These are phyloP conservation scores for Phytophthora vignae DNA, from an alignment of 352 stramenopile genomes.

Conservation along the genomic window DNA sequence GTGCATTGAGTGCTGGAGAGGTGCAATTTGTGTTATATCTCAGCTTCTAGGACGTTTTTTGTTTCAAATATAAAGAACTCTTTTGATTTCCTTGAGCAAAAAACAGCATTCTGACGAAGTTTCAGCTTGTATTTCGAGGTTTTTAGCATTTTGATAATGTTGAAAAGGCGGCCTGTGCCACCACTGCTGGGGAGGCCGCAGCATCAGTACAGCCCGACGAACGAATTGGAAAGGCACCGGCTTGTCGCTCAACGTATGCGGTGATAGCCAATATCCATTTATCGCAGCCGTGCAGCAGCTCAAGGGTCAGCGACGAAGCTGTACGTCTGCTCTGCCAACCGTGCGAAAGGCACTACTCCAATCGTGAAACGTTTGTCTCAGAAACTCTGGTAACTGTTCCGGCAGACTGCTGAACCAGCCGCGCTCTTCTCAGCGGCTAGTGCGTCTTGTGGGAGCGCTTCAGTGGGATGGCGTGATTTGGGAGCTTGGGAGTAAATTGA, in stretches of 20 bases:
- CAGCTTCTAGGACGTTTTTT: too few species aligned
- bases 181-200: not conserved
- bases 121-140: too few species aligned
- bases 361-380: not conserved
- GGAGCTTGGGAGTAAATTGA: not conserved
- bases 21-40: too few species aligned
- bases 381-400: not conserved
- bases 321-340: too few species aligned
- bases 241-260: slow-evolving; percentile 13
- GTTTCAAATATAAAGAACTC: too few species aligned
- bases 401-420: not conserved
- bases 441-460: not conserved
- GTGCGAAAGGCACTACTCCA: not conserved
- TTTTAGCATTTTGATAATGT: too few species aligned
- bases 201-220: not conserved
- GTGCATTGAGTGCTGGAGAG: slow-evolving; percentile 1
- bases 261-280: slow-evolving; percentile 27
- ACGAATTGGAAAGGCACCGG: not conserved
- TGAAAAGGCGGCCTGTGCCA: too few species aligned
- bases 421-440: not conserved
- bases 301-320: slow-evolving; percentile 38
- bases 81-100: too few species aligned
- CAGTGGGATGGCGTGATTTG: not conserved
- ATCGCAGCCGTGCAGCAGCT: slow-evolving; percentile 27
- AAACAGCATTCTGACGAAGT: too few species aligned